phyloP scores from a whole-genome alignment of 2,329 filamentous ascomycete species.

The Ascochyta fabae region DNA sequence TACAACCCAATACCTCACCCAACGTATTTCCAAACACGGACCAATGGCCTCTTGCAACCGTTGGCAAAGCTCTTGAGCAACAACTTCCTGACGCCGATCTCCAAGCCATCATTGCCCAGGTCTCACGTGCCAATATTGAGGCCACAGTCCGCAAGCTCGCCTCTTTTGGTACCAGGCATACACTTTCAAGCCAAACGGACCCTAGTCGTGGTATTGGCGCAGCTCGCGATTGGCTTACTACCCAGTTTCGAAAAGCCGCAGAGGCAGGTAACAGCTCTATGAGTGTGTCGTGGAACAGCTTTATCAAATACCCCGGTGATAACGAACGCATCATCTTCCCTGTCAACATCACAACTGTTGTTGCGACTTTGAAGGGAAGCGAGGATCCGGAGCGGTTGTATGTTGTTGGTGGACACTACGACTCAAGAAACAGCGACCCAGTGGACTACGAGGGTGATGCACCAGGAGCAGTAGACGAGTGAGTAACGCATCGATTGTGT shows the following conservation, averaged over 20 bases:
- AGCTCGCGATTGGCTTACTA: conserved; percentile 60
- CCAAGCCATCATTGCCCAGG: conserved; percentile 43
- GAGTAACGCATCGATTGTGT: background rate
- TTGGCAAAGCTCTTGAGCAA: conserved; percentile 41
- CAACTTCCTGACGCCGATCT: conserved; percentile 50
- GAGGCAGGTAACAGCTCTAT: conserved; percentile 55
- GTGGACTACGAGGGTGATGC: conserved; percentile 58
- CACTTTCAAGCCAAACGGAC: conserved; percentile 58
- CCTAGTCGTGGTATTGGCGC: conserved; percentile 60
- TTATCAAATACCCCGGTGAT: conserved; percentile 52
- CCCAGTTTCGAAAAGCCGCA: conserved; percentile 55
- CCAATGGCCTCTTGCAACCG: conserved; percentile 47
- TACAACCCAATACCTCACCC: conserved; percentile 22
- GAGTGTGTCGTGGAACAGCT: conserved; percentile 58
- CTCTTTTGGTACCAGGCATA: conserved; percentile 62
- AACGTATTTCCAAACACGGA: conserved; percentile 21
- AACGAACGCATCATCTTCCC: conserved; percentile 53
- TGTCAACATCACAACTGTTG: conserved; percentile 58
- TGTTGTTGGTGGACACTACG: conserved; percentile 62
- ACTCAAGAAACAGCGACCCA: conserved; percentile 57
- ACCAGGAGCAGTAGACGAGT: conserved; percentile 62
- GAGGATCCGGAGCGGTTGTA: conserved; percentile 57
- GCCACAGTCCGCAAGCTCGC: conserved; percentile 58
- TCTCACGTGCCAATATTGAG: conserved; percentile 53
- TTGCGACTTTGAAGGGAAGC: conserved; percentile 54